Evolutionary conservation across 768 basidiomycete species (phyloP), one percentile per base, ranked within the genome.

Genomic region (Imleria badia): DNA sequence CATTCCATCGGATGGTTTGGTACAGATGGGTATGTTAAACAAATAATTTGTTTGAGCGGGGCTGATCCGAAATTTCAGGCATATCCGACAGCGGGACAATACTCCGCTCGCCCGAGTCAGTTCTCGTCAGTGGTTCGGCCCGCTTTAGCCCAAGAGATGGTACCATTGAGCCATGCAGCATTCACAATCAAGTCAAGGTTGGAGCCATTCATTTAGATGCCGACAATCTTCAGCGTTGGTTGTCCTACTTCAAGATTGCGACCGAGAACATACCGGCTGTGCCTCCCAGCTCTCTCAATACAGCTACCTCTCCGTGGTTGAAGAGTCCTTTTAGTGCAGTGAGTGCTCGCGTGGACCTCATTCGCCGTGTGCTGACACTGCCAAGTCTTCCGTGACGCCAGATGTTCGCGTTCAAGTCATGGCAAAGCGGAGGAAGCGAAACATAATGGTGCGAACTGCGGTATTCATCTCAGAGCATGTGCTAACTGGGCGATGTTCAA

Each of bases 91-190:
- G 67, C 38, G 59, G 63, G 45, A 57, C 60, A 15, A 81, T 85
- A 57, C 58, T 87, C 15, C 69, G 69, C 49, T 70, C 82, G 17
- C 78, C 81, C 8, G 76, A 78, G 7, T 61, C 70, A 1, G 73
- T 83, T 43, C 70, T 74, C 46, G 69, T 83, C 36, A 66, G 64
- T 34, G 73, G 78, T n/a, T 81, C 79, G 13, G 72, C 81, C 42
- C 74, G 76, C 45, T 83, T 89, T 62, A 81, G 80, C 66, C 86
- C 87, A 6, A 78, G 79, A 55, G 74, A 77, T 48, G 81, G 83
- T 20, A 69, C 72, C 23, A 61, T 86, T 31, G 79, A 86, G 54
- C 70, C 76, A 5, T 78, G 81, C 48, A 84, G 84, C 39, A 64
- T 87, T 39, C 73, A 78, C 15, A 68, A 73, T 6, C 70, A 68